Evolutionary conservation across 2,329 filamentous ascomycete species (phyloP), one percentile per base, ranked within the genome.

Genomic region (Teratosphaeria viscida): DNA sequence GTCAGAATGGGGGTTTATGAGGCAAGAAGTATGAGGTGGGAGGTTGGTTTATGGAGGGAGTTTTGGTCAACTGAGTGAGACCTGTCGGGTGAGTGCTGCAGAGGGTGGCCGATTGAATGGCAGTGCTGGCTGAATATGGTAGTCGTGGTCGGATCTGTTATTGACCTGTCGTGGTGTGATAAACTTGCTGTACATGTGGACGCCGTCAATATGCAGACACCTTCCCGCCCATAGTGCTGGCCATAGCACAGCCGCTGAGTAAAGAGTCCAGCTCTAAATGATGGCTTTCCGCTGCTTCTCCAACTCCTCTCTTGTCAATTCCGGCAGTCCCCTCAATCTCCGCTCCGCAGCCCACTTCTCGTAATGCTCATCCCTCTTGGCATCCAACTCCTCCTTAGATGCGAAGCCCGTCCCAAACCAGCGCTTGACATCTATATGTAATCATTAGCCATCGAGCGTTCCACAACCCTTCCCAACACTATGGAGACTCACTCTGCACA

Each of bases 401-500:
- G 68, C 67, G 65, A 72, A 73, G 58, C 68, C 70, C 54, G 68
- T 73, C n/a, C 62, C 62, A 55, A 73, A 67, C 71, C 71, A 73
- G 58, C 64, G 64, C 57, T 69, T 67, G 53, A 73, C 72, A 61
- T 68, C 70, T 72, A 54, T 32, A 0, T 49, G 2, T 47, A 35
- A 32, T 26, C 54, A 34, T 37, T 19, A 26, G 32, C 49, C n/a
- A 3, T n/a, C 8, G 16, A 34, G 8, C 23, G n/a, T 62, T 56
- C 26, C 16, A 32, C 23, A 52, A 47, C 11, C 29, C n/a, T 12
- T 35, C 11, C 14, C 23, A 53, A 5, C 2, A 29, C 47, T 1
- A 3, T n/a, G 19, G 7, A 12, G 3, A 77, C 85, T 69, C 82
- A 95, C 92, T 88, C 74, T 84, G 79, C 62, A 95, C 86, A 75